These are phyloP conservation scores for Suillus americanus DNA, from an alignment of 768 basidiomycete genomes.

Conservation along the genomic window DNA sequence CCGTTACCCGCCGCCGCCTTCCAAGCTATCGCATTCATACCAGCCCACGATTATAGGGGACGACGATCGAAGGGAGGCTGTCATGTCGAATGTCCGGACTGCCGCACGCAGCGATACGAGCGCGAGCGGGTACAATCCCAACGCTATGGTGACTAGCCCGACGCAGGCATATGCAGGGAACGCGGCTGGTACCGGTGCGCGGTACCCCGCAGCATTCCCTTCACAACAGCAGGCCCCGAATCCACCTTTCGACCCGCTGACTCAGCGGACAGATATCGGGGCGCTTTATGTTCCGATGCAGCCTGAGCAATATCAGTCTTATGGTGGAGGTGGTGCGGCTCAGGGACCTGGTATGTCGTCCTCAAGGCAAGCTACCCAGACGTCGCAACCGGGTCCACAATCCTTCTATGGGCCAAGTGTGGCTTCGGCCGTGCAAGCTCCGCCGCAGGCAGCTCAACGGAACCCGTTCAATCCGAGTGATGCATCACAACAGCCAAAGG, in stretches of 20 bases:
- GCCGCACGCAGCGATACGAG: conserved; percentile 54
- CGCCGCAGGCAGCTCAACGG: conserved; percentile 33
- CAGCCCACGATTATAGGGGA: conserved; percentile 56
- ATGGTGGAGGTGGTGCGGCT: conserved; percentile 38
- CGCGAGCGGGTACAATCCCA: conserved; percentile 41
- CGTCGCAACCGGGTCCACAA: conserved; percentile 33
- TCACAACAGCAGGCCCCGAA: conserved; percentile 40
- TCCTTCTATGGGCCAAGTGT: conserved; percentile 74
- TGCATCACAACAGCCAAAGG: conserved; percentile 46
- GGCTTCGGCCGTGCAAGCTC: conserved; percentile 46
- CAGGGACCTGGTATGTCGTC: conserved; percentile 23
- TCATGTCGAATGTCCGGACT: conserved; percentile 75
- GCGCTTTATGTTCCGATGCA: conserved; percentile 81
- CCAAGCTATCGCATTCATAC: conserved; percentile 33
- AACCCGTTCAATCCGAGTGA: conserved; percentile 45
- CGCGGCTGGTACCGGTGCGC: conserved; percentile 47
- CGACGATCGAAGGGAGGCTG: conserved; percentile 73
- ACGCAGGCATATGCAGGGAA: conserved; percentile 68
- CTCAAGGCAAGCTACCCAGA: conserved; percentile 48
- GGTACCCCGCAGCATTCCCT: conserved; percentile 58
- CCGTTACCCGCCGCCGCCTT: conserved; percentile 46
- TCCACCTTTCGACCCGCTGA: conserved; percentile 59
- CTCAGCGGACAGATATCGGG: conserved; percentile 62
- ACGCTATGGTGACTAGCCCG: conserved; percentile 68
- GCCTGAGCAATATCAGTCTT: conserved; percentile 72